Evolutionary conservation across 352 stramenopile species (phyloP).

Genomic region (Phytophthora litchii): DNA sequence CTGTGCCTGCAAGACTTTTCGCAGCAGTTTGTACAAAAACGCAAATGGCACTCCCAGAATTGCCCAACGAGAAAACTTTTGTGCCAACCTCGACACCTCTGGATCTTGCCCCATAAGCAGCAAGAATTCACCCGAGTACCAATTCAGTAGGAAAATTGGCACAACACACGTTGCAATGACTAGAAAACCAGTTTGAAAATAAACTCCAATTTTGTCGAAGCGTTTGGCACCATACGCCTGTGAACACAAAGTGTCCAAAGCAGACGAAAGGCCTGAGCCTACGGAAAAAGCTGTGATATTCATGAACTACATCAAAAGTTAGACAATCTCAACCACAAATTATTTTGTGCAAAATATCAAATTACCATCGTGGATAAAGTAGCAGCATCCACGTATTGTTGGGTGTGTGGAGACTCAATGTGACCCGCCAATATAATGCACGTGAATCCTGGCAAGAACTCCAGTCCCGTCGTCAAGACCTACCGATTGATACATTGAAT

Average conservation of each 20-base stretch:
- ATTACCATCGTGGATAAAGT: constrained; percentile 59
- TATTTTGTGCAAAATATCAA: background rate
- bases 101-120: constrained; percentile 45
- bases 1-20: constrained; percentile 77
- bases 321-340: background rate
- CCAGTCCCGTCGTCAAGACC: constrained; percentile 49
- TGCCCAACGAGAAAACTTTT: constrained; percentile 60
- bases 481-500: background rate
- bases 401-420: constrained; percentile 59
- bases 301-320: constrained; percentile 40
- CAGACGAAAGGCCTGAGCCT: constrained; percentile 65
- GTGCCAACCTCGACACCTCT: constrained; percentile 56
- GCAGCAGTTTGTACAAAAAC: constrained; percentile 78
- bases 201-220: constrained; percentile 75
- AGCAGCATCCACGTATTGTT: constrained; percentile 63
- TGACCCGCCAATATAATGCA: constrained; percentile 66
- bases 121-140: constrained; percentile 51
- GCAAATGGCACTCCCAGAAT: constrained; percentile 69
- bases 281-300: constrained; percentile 69
- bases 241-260: constrained; percentile 77
- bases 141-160: constrained; percentile 67
- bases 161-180: constrained; percentile 51
- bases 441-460: constrained; percentile 59
- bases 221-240: constrained; percentile 68
- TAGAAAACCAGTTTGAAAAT: constrained; percentile 69